Percentiles rank a stretch among this genome's conserved stretches.
Evolutionary conservation across 768 basidiomycete genomes (phyloP).

Genomic region (Infundibulicybe gibba): DNA sequence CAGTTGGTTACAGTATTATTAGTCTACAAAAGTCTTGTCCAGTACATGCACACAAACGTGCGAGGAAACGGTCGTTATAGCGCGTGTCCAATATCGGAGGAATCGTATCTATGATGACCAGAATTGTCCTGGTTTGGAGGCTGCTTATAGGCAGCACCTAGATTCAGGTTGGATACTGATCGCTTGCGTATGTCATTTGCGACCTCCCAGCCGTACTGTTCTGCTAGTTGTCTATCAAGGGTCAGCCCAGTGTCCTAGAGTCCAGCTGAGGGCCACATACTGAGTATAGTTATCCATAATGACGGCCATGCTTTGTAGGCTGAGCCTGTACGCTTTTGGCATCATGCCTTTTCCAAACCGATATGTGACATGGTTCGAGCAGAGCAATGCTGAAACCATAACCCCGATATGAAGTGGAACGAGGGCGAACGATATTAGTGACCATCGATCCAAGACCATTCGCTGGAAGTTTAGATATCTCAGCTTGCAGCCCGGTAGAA

Average conservation of each 20-base stretch:
- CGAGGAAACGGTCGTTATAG: too few species aligned
- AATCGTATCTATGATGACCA: too few species aligned
- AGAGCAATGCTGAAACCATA: conserved; percentile 64
- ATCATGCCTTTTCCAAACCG: conserved; percentile 88
- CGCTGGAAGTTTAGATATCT: conserved; percentile 57
- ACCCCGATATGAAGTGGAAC: conserved; percentile 64
- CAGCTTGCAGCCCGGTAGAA: conserved; percentile 73
- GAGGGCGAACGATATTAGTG: conserved; percentile 55
- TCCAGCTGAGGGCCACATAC: conserved; percentile 30
- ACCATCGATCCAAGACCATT: conserved; percentile 57
- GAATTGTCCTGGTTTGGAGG: too few species aligned
- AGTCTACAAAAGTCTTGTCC: too few species aligned
- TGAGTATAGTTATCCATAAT: conserved; percentile 84
- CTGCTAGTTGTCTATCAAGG: conserved; percentile 53
- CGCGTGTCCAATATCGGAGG: too few species aligned
- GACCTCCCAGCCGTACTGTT: conserved; percentile 60
- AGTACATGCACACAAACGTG: too few species aligned
- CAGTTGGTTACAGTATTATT: too few species aligned
- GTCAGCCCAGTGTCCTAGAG: conserved; percentile 1
- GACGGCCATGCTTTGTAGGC: conserved; percentile 65
- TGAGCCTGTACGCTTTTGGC: conserved; percentile 77
- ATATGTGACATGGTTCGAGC: conserved; percentile 81
- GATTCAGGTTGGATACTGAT: conserved; percentile 39
- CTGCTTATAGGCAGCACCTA: too few species aligned
- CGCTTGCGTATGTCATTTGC: conserved; percentile 50